Conservation (phyloP, 1,284 basidiomycete species). For the Salmacisia buchloeana region DNA sequence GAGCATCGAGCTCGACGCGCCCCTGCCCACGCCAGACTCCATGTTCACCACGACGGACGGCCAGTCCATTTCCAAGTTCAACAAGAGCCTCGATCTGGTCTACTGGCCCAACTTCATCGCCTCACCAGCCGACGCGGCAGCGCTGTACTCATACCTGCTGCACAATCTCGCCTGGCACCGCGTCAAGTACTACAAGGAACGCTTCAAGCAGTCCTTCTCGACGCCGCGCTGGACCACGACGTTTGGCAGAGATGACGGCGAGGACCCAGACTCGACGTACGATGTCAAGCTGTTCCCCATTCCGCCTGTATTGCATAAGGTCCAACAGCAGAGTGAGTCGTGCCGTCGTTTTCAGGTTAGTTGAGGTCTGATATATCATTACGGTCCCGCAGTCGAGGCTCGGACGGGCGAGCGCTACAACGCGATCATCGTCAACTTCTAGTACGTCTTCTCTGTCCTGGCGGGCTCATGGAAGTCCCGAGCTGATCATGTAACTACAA, state of each 20-base stretch:
- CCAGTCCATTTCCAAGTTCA: conserved; percentile 9
- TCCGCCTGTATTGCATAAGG: conserved; percentile 5
- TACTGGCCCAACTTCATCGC: conserved; percentile 15
- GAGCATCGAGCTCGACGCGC: background rate
- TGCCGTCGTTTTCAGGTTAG: background rate
- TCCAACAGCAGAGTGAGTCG: conserved; percentile 17
- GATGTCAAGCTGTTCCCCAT: conserved; percentile 12
- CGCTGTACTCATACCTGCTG: conserved; percentile 14
- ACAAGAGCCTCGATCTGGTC: conserved; percentile 18
- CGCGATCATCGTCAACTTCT: conserved; percentile 47
- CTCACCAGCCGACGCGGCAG: background rate
- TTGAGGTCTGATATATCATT: background rate
- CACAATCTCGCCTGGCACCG: conserved; percentile 20
- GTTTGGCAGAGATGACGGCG: conserved; percentile 18
- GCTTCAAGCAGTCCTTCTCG: conserved; percentile 9
- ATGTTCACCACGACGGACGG: background rate
- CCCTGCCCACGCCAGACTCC: background rate
- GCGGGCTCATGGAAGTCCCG: too few relatives aligned
- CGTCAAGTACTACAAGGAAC: conserved; percentile 17
- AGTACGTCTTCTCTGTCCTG: conserved; percentile 24
- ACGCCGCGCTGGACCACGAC: conserved; percentile 25
- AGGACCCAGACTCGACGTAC: conserved; percentile 12
- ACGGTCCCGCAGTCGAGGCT: background rate
- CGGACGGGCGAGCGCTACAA: conserved; percentile 45
- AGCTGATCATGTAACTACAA: too few relatives aligned